These are phyloP conservation scores for Phytophthora sp. DNA, from an alignment of 352 stramenopile genomes.

Conservation along the genomic window DNA sequence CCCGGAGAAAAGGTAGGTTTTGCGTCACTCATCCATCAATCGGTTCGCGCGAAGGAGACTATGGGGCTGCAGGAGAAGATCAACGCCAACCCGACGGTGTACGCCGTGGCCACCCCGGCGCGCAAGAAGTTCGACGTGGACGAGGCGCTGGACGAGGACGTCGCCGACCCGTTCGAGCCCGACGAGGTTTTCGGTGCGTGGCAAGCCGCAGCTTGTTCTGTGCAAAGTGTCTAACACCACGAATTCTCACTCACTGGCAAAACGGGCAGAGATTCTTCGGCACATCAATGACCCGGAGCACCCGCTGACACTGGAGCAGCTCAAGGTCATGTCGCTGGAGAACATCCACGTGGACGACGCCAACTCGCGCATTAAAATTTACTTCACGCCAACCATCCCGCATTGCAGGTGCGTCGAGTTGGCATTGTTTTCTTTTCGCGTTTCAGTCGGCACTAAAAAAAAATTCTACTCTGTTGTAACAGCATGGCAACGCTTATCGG, in stretches of 20 bases:
- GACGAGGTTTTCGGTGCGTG: constrained; percentile 87
- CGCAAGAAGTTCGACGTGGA: constrained; percentile 73
- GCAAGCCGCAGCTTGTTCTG: not conserved
- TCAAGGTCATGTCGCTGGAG: constrained; percentile 93
- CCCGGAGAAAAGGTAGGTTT: not conserved
- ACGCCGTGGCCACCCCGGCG: constrained; percentile 65
- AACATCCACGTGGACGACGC: constrained; percentile 90
- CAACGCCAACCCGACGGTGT: constrained; percentile 90
- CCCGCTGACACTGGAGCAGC: constrained; percentile 93
- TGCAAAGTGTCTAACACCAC: constrained; percentile 1
- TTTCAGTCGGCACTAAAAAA: not conserved
- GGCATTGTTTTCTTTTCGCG: not conserved
- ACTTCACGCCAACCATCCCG: constrained; percentile 95
- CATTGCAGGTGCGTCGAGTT: constrained; percentile 88
- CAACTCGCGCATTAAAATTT: constrained; percentile 79
- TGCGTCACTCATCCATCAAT: constrained; percentile 13
- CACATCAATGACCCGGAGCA: constrained; percentile 95
- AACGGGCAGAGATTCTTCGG: constrained; percentile 71
- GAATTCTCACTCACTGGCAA: not conserved
- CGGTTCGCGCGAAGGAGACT: constrained; percentile 2
- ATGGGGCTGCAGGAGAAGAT: constrained; percentile 87
- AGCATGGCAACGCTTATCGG: constrained; percentile 98
- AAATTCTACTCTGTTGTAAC: not conserved
- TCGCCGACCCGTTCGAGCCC: constrained; percentile 78
- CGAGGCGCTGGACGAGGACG: constrained; percentile 64